Base-by-base conservation (phyloP, 352 stramenopile genomes). In the Pythium biforme region DNA sequence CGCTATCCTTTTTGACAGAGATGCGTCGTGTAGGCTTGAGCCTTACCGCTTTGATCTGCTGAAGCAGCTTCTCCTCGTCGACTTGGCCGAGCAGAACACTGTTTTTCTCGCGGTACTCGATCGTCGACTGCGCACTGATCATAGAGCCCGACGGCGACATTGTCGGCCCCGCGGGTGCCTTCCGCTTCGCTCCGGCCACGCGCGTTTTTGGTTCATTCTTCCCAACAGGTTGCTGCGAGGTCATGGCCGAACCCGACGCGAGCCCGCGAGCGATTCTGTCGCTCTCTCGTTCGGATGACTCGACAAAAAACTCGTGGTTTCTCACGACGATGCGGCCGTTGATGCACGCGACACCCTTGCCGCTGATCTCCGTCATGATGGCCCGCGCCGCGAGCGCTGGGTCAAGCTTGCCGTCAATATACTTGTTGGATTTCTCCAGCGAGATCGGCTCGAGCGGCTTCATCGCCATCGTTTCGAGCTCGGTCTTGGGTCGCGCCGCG, bases 401-500 rank as follows among this genome's bases (percentile, higher is more conserved):
- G 47, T 93, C 79, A 8, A 95, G 74, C 47, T 76, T 77, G 40
- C 85, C 87, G 59, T 93, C 84, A n/a, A 95, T 75, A 68, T 94
- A 94, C 54, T 95, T 95, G 9, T 81, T 78, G 5, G 79, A 53
- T 50, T 90, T 90, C 41, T 90, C 81, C 2, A 95, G 68, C 26
- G 81, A 48, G 39, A 93, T 76, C 0, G 87, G 80, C 29, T 90
- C 77, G 12, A 95, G 84, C n/a, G 46, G 55, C 37, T 84, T 83
- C 68, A 94, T 89, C 6, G 80, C 64, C 20, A 90, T 62, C 1
- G 82, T 94, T n/a, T 82, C 69, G 22, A 89, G 60, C 53, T 94
- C 85, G 3, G 68, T 80, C 66, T 92, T 92, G 10, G 74, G 63
- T 54, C 86, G 91, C n/a, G 79, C 73, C 0, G 75, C 62, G 22